Evolutionary conservation across 1,139 yeast species (phyloP), one percentile per base, ranked within the genome.

Genomic region (Hansenula lynferdii): DNA sequence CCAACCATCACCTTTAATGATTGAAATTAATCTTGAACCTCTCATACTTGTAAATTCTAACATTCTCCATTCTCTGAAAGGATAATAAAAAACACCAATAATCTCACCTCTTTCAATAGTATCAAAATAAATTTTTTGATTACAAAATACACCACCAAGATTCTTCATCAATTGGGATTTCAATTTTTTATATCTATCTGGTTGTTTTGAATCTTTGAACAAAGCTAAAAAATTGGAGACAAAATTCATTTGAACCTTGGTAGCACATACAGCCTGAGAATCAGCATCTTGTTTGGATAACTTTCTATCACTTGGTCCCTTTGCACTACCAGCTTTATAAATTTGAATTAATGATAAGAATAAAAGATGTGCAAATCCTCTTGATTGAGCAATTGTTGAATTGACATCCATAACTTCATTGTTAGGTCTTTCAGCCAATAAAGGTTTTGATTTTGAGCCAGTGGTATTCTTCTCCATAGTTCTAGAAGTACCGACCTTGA

Each of bases 1-100:
- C 33, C 33, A 31, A 7, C 33, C 33, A 22, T 31, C 33, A 31
- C 33, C 26, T 16, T 31, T 21, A 4, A 31, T 8, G 7, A 31
- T 12, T 6, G n/a, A 2, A 12, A 6, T 16, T 4, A 18, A 14
- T 16, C 26, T 31, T 16, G 25, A 10, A 31, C 17, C 26, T 9
- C 14, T 22, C 15, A n/a, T 17, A 20, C 24, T 17, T 6, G 10
- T n/a, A 11, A 14, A 22, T 15, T 31, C 33, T 22, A n/a, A 4
- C 2, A 7, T 10, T 22, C 27, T 21, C 33, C 33, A 31, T 22
- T 16, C 14, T 22, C 33, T 31, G 10, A 19, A 18, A 10, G 26
- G 5, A 22, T 15, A 31, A 11, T 17, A 12, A 16, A 7, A 9
- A 28, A 15, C 26, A 14, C n/a, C 11, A 14, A 21, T 14, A 6